These are phyloP conservation scores for Zygosaccharomyces pseudobailii DNA, from an alignment of 1,139 yeast species.

Conservation along the genomic window DNA sequence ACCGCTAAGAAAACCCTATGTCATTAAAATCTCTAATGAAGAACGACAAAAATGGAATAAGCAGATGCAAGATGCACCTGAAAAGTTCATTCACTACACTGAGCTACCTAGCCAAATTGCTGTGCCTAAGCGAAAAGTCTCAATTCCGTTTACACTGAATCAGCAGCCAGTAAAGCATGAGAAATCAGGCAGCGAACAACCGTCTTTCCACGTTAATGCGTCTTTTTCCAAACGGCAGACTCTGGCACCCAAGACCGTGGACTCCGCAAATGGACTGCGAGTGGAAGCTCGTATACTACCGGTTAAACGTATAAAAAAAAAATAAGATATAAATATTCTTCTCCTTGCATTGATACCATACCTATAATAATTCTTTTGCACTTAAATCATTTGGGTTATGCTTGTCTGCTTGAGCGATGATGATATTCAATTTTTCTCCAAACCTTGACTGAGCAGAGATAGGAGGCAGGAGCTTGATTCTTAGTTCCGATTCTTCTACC, in stretches of 20 bases:
- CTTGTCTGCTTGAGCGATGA: not conserved
- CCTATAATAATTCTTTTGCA: not conserved
- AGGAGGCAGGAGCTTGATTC: conserved; percentile 7
- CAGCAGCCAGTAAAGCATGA: not conserved
- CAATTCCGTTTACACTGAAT: conserved; percentile 16
- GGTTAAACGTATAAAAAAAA: not conserved
- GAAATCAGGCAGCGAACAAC: not conserved
- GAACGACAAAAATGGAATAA: conserved; percentile 24
- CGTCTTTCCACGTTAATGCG: not conserved
- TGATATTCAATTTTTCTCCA: not conserved
- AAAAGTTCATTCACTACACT: conserved; percentile 13
- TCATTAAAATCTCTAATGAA: conserved; percentile 18
- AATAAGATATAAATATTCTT: not conserved
- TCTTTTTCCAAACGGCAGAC: not conserved
- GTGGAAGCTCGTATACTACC: not conserved
- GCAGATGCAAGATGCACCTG: conserved; percentile 8
- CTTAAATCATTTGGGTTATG: not conserved
- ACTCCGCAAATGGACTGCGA: not conserved
- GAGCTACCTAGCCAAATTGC: conserved; percentile 23
- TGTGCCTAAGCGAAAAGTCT: conserved; percentile 6
- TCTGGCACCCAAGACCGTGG: not conserved
- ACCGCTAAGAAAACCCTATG: conserved; percentile 28
- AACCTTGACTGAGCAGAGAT: not conserved
- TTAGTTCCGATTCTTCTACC: conserved; percentile 16
- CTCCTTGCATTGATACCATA: too few relatives aligned